Conservation (phyloP, 1,284 basidiomycete species). For the Ganoderma sinense region DNA sequence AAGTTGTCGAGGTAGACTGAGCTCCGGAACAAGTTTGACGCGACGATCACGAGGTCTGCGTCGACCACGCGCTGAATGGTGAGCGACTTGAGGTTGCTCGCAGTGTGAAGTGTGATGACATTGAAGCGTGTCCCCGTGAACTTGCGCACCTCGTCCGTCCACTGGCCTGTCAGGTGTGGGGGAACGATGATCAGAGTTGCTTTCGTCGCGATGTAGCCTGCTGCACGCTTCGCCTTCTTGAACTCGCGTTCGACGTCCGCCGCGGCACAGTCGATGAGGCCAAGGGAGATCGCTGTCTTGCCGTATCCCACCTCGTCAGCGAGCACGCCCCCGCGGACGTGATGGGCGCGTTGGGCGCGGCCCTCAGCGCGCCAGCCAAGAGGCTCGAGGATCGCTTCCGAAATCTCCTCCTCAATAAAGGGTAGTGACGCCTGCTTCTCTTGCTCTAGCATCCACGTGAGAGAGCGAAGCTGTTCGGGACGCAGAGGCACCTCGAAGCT, state of each 20-base stretch:
- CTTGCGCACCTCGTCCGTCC: constrained; percentile 87
- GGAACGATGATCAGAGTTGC: constrained; percentile 91
- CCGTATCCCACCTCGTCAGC: constrained; percentile 98
- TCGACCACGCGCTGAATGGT: constrained; percentile 82
- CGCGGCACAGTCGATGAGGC: constrained; percentile 78
- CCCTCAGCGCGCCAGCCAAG: constrained; percentile 95
- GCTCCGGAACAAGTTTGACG: constrained; percentile 87
- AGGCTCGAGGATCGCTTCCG: constrained; percentile 86
- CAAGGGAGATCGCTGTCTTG: constrained; percentile 95
- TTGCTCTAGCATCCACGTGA: constrained; percentile 92
- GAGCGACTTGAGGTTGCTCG: constrained; percentile 75
- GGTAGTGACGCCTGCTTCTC: constrained; percentile 72
- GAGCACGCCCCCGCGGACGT: constrained; percentile 88
- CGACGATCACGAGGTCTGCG: constrained; percentile 89
- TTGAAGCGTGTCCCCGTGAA: constrained; percentile 77
- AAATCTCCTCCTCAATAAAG: constrained; percentile 94
- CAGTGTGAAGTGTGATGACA: constrained; percentile 75
- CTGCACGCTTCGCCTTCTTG: constrained; percentile 49
- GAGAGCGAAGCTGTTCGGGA: constrained; percentile 88
- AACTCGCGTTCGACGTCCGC: constrained; percentile 67
- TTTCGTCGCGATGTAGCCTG: constrained; percentile 79
- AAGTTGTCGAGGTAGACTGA: constrained; percentile 82
- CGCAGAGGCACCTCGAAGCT: constrained; percentile 81
- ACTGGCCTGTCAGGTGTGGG: constrained; percentile 91
- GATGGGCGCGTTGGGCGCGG: constrained; percentile 80